These are phyloP conservation scores for Psophocarpus tetragonolobus DNA, from an alignment of 306 rosid species.

Conservation along the genomic window DNA sequence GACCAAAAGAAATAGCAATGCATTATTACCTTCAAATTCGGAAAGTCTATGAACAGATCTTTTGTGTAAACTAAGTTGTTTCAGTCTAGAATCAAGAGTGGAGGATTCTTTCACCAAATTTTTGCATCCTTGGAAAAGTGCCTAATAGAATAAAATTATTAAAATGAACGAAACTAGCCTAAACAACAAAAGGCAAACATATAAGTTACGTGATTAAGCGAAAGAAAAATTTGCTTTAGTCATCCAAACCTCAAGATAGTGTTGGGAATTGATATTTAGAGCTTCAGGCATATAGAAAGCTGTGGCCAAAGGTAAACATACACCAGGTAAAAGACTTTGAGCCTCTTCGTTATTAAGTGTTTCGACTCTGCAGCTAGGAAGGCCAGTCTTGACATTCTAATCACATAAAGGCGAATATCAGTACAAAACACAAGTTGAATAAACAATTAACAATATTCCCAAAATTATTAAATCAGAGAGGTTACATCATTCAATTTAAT, in stretches of 20 bases:
- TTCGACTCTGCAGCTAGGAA: slow-evolving; percentile 78
- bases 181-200: background rate
- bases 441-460: slow-evolving; percentile 14
- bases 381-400: slow-evolving; percentile 78
- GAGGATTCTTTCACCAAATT: slow-evolving; percentile 56
- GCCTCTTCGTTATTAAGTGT: slow-evolving; percentile 53
- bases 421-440: slow-evolving; percentile 18
- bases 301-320: slow-evolving; percentile 53
- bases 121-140: slow-evolving; percentile 71
- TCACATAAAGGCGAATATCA: slow-evolving; percentile 31
- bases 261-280: slow-evolving; percentile 64
- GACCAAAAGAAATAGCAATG: slow-evolving; percentile 11
- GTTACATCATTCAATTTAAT: slow-evolving; percentile 61
- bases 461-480: slow-evolving; percentile 29
- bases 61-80: slow-evolving; percentile 58
- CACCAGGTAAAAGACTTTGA: slow-evolving; percentile 61
- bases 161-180: slow-evolving; percentile 14
- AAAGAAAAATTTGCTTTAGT: background rate
- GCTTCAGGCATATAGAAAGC: slow-evolving; percentile 94
- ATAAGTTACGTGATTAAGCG: background rate
- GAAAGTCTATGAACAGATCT: slow-evolving; percentile 53
- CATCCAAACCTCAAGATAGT: slow-evolving; percentile 73
- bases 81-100: slow-evolving; percentile 47
- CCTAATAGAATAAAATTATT: slow-evolving; percentile 51
- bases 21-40: slow-evolving; percentile 74